Base-by-base conservation (phyloP, 2,329 filamentous ascomycete species). In the Cladosporium austrohemisphaericum region DNA sequence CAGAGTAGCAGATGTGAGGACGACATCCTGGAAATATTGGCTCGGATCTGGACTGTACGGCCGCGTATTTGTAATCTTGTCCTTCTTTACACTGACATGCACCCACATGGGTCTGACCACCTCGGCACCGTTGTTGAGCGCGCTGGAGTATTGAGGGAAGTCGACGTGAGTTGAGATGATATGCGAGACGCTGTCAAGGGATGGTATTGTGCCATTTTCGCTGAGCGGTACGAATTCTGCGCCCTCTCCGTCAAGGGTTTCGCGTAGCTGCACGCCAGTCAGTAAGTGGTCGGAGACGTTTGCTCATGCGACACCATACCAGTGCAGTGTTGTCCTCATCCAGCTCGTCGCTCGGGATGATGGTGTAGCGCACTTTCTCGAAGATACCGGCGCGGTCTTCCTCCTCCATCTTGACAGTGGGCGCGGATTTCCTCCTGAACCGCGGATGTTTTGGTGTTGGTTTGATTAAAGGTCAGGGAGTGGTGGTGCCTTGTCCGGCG, bases 21-120 rank as follows among this genome's bases (percentile, higher is more conserved):
- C 80, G 33, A 97, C 85, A 58, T 89, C 84, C 44, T 86, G 87
- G 69, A 98, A 88, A 66, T 96, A 93, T 65, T 95, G 82, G 51
- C 86, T 81, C 2, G 92, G 91, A 61, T 98, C 93, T 1, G 93
- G 93, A 37, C 86, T 96, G 67, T 86, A 94, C 13, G 89, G 86
- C 32, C 92, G 83, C 8, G 91, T 81, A 58, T 88, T 89, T 26
- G 84, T 84, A 47, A 85, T 76, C 64, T 86, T 91, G 50, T 76
- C 76, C 59, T 84, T 86, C 18, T 75, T 67, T 2, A 95, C 67
- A 3, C 86, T 93, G 19, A 76, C 75, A 3, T 80, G 76, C 38
- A 96, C 79, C 92, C 93, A 98, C 50, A 79, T 74, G 3, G 87
- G 83, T 56, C 83, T 91, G 22, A 97, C 84, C 1, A 97, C 86